phyloP scores from a whole-genome alignment of 164 flowering plant species.

The Stephania cephalantha region DNA sequence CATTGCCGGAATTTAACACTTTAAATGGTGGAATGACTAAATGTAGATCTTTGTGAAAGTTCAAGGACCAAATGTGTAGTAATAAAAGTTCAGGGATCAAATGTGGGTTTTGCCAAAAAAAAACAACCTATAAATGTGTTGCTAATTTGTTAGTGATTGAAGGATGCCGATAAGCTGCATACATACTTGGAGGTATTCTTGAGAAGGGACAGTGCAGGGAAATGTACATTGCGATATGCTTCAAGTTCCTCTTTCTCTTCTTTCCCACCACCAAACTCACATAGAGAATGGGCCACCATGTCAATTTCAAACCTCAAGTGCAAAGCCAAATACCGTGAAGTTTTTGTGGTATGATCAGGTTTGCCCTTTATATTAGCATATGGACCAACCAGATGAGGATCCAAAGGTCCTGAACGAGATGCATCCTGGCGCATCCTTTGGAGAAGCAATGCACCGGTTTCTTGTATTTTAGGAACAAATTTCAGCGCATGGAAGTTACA shows the following conservation, averaged over 20 bases:
- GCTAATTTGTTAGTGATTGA: not conserved
- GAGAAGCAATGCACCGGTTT: constrained; percentile 77
- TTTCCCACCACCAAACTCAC: constrained; percentile 96
- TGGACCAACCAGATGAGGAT: constrained; percentile 69
- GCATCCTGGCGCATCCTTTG: constrained; percentile 58
- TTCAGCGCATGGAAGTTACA: constrained; percentile 94
- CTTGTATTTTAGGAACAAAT: constrained; percentile 89
- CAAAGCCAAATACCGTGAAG: constrained; percentile 67
- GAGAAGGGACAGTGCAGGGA: constrained; percentile 66
- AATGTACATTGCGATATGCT: constrained; percentile 80
- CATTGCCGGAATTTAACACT: too few species aligned
- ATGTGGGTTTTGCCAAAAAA: too few species aligned
- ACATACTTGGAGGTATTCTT: constrained; percentile 62
- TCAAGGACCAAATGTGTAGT: too few species aligned
- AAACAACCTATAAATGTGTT: not conserved
- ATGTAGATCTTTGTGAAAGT: too few species aligned
- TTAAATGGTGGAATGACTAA: too few species aligned
- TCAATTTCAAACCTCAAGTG: constrained; percentile 97
- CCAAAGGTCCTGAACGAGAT: constrained; percentile 51
- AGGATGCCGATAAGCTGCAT: constrained; percentile 18
- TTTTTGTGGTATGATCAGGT: constrained; percentile 24
- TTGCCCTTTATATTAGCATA: constrained; percentile 33
- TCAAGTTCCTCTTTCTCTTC: constrained; percentile 77
- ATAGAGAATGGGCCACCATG: constrained; percentile 97
- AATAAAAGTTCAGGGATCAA: too few species aligned